A percentile compares a stretch with the other conserved stretches of the same genome.
These are phyloP conservation scores for Seminavis robusta DNA, from an alignment of 108 stramenopile genomes.

Conservation along the genomic window DNA sequence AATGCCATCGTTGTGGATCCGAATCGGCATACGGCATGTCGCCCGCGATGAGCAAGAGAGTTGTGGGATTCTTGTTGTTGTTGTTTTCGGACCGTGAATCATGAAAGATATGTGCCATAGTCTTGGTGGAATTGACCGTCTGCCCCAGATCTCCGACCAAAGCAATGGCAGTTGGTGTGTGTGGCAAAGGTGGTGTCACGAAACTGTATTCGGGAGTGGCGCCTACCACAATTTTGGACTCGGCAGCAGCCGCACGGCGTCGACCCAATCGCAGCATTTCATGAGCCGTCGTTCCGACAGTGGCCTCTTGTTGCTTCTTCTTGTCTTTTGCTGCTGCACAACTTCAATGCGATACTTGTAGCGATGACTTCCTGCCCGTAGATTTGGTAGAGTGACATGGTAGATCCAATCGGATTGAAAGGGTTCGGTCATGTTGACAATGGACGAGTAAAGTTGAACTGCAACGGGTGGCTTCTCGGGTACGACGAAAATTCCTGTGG, in stretches of 20 bases:
- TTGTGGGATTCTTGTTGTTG: slow-evolving; percentile 4
- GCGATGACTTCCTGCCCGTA: slow-evolving; percentile 23
- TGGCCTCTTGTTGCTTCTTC: neutral
- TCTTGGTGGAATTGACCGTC: slow-evolving; percentile 45
- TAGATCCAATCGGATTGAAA: slow-evolving; percentile 41
- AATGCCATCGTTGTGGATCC: slow-evolving; percentile 71
- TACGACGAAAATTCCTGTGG: slow-evolving; percentile 6
- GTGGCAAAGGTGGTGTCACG: slow-evolving; percentile 29
- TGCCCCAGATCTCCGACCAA: slow-evolving; percentile 43
- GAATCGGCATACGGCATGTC: slow-evolving; percentile 77
- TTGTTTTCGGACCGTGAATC: slow-evolving; percentile 1
- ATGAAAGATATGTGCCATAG: slow-evolving; percentile 39
- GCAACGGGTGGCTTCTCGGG: slow-evolving; percentile 2
- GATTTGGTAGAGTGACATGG: slow-evolving; percentile 35
- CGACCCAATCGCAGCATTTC: neutral
- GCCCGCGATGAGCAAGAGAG: slow-evolving; percentile 51
- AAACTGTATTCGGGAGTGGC: slow-evolving; percentile 19
- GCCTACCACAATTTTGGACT: neutral
- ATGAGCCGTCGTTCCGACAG: neutral
- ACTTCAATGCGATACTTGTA: slow-evolving; percentile 44
- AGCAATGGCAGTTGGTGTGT: slow-evolving; percentile 35
- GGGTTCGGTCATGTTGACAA: neutral
- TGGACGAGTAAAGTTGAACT: slow-evolving; percentile 18
- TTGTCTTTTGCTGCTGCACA: neutral
- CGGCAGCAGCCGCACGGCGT: neutral